These are phyloP conservation scores for Monilinia laxa DNA, from an alignment of 2,329 filamentous ascomycete genomes.

Conservation along the genomic window DNA sequence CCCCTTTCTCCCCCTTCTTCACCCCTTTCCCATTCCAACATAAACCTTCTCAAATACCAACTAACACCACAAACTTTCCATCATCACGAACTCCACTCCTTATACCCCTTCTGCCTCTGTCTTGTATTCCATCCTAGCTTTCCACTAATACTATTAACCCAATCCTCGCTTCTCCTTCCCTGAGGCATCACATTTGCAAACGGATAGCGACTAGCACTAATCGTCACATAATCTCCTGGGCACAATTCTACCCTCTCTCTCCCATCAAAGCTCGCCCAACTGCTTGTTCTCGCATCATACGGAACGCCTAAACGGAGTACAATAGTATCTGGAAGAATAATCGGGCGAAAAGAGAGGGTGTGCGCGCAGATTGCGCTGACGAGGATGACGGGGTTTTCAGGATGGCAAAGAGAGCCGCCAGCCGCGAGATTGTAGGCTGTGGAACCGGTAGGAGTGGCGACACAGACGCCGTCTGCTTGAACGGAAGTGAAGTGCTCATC, in stretches of 20 bases:
- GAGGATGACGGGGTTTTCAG: conserved; percentile 93
- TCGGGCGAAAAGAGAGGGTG: conserved; percentile 92
- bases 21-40: not conserved
- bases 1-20: too few relatives aligned
- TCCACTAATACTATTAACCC: conserved; percentile 76
- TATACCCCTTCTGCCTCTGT: conserved; percentile 69
- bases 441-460: conserved; percentile 90
- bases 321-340: conserved; percentile 94
- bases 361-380: conserved; percentile 94
- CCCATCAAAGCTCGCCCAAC: conserved; percentile 98
- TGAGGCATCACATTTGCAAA: conserved; percentile 75
- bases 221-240: conserved; percentile 81
- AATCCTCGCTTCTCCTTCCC: conserved; percentile 70
- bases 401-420: conserved; percentile 92
- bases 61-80: not conserved
- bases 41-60: not conserved
- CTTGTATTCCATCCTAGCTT: conserved; percentile 81
- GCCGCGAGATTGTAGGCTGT: conserved; percentile 96
- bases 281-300: conserved; percentile 82
- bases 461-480: conserved; percentile 87
- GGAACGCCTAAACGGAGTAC: conserved; percentile 92
- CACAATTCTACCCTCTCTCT: conserved; percentile 78
- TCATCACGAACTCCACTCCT: conserved; percentile 39
- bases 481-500: conserved; percentile 91
- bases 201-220: conserved; percentile 76